Conservation (phyloP, 2,329 filamentous ascomycete species). For the Fusarium fracticaudum region DNA sequence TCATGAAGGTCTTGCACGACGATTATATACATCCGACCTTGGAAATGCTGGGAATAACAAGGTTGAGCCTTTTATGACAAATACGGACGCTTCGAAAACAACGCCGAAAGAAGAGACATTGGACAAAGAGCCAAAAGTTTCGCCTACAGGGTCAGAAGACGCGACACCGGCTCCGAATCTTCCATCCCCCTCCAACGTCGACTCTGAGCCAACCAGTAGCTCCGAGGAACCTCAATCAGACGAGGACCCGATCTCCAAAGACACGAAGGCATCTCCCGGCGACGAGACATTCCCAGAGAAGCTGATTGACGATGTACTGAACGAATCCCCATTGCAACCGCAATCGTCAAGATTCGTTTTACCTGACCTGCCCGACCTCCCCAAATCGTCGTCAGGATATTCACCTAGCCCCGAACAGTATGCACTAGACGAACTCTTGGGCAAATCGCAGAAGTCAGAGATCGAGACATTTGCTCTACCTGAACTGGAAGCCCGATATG, state of each 20-base stretch:
- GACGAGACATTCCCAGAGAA: background rate
- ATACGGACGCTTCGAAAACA: background rate
- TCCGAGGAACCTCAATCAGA: background rate
- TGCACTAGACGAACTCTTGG: background rate
- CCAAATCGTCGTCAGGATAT: background rate
- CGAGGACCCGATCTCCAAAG: background rate
- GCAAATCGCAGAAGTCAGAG: background rate
- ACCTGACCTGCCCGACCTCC: background rate
- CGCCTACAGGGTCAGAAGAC: background rate
- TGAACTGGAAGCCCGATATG: background rate
- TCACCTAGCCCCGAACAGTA: background rate
- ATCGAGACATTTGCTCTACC: background rate
- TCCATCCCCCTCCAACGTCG: background rate
- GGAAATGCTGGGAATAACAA: conserved; percentile 33
- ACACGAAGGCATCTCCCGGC: background rate
- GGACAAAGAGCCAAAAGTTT: background rate
- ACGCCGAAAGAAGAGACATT: background rate
- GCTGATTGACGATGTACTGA: background rate
- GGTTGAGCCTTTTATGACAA: conserved; percentile 38
- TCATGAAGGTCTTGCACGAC: conserved; percentile 16
- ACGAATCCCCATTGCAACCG: background rate
- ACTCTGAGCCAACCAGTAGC: background rate
- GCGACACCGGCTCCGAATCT: background rate
- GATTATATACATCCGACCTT: conserved; percentile 40
- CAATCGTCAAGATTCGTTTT: background rate